Conservation (phyloP, 2,329 filamentous ascomycete species). For the Davidsoniella eucalypti region DNA sequence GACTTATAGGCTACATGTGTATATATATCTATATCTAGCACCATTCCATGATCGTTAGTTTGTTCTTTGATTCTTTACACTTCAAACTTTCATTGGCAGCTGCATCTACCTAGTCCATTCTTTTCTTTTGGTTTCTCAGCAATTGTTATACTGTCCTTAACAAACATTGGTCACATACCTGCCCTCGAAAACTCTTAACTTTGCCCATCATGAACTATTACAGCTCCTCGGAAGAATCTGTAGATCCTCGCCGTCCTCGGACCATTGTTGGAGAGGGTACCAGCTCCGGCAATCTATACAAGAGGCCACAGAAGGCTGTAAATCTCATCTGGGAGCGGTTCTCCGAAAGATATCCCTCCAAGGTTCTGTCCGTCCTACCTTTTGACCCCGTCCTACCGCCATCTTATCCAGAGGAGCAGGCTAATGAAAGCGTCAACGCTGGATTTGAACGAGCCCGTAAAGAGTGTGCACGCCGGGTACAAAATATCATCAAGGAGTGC, state of each 20-base stretch:
- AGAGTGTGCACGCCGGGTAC: constrained; percentile 45
- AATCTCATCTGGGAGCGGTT: constrained; percentile 51
- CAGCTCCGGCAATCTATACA: constrained; percentile 20
- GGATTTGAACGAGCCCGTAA: constrained; percentile 48
- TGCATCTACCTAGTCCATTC: no score
- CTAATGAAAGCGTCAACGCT: constrained; percentile 42
- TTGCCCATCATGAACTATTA: constrained; percentile 26
- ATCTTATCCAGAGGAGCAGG: constrained; percentile 29
- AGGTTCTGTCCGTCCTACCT: constrained; percentile 47
- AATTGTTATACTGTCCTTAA: no score
- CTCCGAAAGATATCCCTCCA: constrained; percentile 42
- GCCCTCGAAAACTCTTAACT: no score
- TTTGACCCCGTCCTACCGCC: constrained; percentile 41
- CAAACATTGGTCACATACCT: no score
- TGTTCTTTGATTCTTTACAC: no score
- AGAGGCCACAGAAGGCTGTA: constrained; percentile 45
- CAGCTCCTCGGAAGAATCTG: constrained; percentile 33
- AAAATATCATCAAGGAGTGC: constrained; percentile 49
- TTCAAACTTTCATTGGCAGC: no score
- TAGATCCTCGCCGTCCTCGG: constrained; percentile 26
- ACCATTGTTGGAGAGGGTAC: neutral
- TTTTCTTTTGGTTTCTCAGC: no score
- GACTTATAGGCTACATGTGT: no score
- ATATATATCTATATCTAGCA: no score
- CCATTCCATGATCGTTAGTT: no score